Conservation (phyloP, 345 rosid species). For the Citrus sp. region DNA sequence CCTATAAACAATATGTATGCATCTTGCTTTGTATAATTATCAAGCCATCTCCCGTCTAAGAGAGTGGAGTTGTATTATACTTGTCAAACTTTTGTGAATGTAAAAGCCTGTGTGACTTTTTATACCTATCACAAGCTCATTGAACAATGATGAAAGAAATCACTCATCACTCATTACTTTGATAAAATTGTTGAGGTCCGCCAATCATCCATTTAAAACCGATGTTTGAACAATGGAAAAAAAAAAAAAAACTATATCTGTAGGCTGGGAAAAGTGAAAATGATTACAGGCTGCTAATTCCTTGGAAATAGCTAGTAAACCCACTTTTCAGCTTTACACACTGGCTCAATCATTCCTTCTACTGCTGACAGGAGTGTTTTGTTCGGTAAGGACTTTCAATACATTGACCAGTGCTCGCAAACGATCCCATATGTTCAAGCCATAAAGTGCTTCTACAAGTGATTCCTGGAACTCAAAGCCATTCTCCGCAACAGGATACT, state of each 20-base stretch:
- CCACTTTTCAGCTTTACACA: neutral
- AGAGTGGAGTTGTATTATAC: neutral
- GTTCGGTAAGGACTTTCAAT: conserved; percentile 68
- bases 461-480: conserved; percentile 87
- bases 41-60: neutral
- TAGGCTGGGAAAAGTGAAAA: neutral
- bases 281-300: neutral
- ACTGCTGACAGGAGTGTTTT: conserved; percentile 34
- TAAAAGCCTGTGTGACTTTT: too few relatives aligned
- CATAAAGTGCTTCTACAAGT: conserved; percentile 79
- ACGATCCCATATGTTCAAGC: conserved; percentile 87
- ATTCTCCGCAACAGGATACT: conserved; percentile 90
- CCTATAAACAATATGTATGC: neutral
- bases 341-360: conserved; percentile 42
- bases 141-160: neutral
- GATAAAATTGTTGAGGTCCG: neutral
- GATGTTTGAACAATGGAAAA: neutral
- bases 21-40: neutral
- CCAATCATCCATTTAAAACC: neutral
- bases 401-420: conserved; percentile 70
- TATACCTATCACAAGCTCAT: too few relatives aligned
- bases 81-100: neutral
- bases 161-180: neutral
- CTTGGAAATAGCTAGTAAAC: neutral
- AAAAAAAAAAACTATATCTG: too few relatives aligned